These are phyloP conservation scores for Pythium sukuiense DNA, from an alignment of 352 stramenopile genomes.

Conservation along the genomic window DNA sequence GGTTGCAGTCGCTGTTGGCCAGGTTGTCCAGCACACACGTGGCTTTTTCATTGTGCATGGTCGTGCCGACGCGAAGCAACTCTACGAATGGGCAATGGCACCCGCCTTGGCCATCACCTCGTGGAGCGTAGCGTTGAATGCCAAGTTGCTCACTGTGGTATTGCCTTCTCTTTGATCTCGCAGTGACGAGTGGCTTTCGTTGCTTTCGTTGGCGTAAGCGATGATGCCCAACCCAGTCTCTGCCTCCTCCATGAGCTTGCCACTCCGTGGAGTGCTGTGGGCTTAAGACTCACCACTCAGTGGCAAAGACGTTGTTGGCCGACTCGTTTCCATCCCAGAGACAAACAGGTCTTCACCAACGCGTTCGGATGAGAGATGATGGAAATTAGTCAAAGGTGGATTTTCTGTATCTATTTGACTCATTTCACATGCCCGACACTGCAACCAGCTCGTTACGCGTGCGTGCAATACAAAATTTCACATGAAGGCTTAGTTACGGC, in stretches of 20 bases:
- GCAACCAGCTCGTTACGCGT: neutral
- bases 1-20: neutral
- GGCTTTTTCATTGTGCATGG: slow-evolving; percentile 1
- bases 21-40: neutral
- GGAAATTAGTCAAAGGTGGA: neutral
- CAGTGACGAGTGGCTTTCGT: no score
- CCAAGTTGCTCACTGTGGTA: slow-evolving; percentile 2
- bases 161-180: neutral
- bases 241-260: slow-evolving; percentile 1
- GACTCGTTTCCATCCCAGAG: no score
- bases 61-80: neutral
- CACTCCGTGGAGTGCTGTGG: no score
- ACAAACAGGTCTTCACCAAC: no score
- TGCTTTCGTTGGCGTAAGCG: neutral
- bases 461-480: neutral
- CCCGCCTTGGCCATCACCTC: neutral
- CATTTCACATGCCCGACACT: neutral
- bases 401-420: slow-evolving; percentile 1
- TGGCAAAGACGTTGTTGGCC: no score
- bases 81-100: neutral
- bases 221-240: neutral
- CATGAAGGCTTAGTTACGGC: neutral
- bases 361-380: no score
- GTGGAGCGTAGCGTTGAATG: neutral
- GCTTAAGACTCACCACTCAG: no score